A percentile compares a stretch with the other conserved stretches of the same genome.
phyloP scores from a whole-genome alignment of 768 basidiomycete genomes.

The Boletus rubroflammeus region DNA sequence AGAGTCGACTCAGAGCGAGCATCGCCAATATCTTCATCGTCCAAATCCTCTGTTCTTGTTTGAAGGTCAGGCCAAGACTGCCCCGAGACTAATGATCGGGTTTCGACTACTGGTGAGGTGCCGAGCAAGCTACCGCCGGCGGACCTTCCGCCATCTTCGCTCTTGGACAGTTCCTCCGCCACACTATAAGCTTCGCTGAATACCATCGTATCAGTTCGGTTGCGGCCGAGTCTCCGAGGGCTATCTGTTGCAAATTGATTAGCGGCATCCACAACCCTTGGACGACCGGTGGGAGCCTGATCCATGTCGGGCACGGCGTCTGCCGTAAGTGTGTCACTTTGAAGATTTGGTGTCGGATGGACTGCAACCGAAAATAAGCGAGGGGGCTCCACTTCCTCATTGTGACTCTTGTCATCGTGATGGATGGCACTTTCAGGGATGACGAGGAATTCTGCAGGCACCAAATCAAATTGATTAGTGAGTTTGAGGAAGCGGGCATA shows the following conservation, averaged over 20 bases:
- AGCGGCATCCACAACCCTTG: slow-evolving; percentile 18
- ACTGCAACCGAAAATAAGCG: slow-evolving; percentile 40
- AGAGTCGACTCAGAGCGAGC: slow-evolving; percentile 18
- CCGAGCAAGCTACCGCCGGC: slow-evolving; percentile 5
- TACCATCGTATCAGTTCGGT: slow-evolving; percentile 74
- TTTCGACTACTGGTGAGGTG: slow-evolving; percentile 11
- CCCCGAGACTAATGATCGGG: slow-evolving; percentile 1
- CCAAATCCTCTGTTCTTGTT: slow-evolving; percentile 17
- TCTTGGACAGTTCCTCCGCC: slow-evolving; percentile 37
- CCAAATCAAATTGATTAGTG: slow-evolving; percentile 74
- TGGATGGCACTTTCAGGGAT: slow-evolving; percentile 51
- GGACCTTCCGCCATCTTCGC: slow-evolving; percentile 5
- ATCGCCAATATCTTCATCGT: slow-evolving; percentile 25
- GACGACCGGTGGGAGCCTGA: slow-evolving; percentile 10
- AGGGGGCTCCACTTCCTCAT: slow-evolving; percentile 37
- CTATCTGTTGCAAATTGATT: slow-evolving; percentile 31
- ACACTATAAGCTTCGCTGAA: slow-evolving; percentile 44
- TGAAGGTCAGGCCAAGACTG: slow-evolving; percentile 13
- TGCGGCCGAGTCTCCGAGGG: slow-evolving; percentile 48
- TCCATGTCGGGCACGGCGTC: slow-evolving; percentile 4
- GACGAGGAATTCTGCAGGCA: slow-evolving; percentile 79
- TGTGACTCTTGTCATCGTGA: slow-evolving; percentile 24
- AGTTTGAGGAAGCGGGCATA: slow-evolving; percentile 89
- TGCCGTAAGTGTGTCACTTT: slow-evolving; percentile 9
- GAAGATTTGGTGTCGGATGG: slow-evolving; percentile 25